Base-by-base conservation (phyloP, 2,329 filamentous ascomycete species). In the Grosmannia huntii region DNA sequence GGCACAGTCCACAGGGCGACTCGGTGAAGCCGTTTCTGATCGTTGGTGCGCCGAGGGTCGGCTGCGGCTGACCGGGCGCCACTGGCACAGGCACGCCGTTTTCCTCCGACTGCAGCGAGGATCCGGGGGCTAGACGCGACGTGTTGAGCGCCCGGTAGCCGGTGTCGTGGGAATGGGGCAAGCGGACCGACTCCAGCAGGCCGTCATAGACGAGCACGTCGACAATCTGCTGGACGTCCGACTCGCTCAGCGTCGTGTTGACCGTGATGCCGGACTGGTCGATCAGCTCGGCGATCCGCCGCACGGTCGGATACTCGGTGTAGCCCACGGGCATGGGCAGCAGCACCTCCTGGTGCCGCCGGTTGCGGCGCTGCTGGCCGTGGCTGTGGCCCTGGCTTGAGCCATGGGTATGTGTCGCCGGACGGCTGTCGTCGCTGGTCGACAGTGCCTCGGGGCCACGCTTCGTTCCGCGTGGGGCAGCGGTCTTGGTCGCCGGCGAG, bases 171-270 rank as follows among this genome's bases (percentile, higher is more conserved):
- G 73, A 72, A 53, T 72, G 77, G 59, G 78, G 74, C 60, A 71
- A 75, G 59, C 86, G 73, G 33, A 61, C 61, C 16, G 60, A 59
- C 69, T 97, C 89, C 52, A 99, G 75, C 60, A 89, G 85, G 56
- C 89, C 89, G 66, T 99, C 94, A 73, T 86, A 95, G 56, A 89
- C 85, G 60, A 99, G 82, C 65, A 96, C 87, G 66, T 96, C 87
- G 49, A 97, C 78, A 21, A 97, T 78, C 68, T 92, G 86, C 66
- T 89, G 82, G 64, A 97, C 86, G 66, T 96, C 91, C 36, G 82
- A 81, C 64, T 90, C 85, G 52, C 78, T 78, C 14, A 87, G 73
- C 12, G 83, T 83, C 55, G 85, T 86, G 61, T 89, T 87, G 59
- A 85, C 86, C 31, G 90, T 85, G 56, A 92, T 79, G 53, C 82